A percentile compares a stretch with the other conserved stretches of the same genome.
phyloP scores from a whole-genome alignment of 805 yeast species.

The Metschnikowia lunata region DNA sequence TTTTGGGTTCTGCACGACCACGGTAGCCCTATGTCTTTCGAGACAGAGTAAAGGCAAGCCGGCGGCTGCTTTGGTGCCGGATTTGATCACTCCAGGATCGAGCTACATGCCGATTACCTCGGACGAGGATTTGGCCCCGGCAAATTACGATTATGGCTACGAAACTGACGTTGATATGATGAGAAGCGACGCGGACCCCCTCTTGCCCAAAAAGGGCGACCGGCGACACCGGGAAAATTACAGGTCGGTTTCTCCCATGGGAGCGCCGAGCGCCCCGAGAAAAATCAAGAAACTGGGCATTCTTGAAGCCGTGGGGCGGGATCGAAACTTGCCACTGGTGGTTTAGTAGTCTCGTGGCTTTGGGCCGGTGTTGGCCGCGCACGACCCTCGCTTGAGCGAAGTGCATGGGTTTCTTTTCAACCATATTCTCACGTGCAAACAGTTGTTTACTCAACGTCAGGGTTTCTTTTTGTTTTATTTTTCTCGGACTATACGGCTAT shows the following conservation, averaged over 20 bases:
- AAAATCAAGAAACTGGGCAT: constrained; percentile 21
- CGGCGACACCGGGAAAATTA: constrained; percentile 2
- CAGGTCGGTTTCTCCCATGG: constrained; percentile 12
- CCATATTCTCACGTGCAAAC: no score
- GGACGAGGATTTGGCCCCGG: constrained; percentile 22
- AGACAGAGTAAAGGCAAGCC: constrained; percentile 4
- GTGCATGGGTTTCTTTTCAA: no score
- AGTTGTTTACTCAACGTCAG: no score
- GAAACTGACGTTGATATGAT: constrained; percentile 41
- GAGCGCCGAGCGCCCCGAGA: constrained; percentile 22
- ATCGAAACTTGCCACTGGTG: constrained; percentile 20
- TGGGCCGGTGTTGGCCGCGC: no score
- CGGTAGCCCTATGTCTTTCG: constrained; percentile 16
- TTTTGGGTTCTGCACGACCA: constrained; percentile 22
- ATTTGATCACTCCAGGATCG: constrained; percentile 18
- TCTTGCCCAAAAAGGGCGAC: constrained; percentile 24
- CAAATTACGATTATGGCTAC: constrained; percentile 33
- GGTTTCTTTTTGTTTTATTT: no score
- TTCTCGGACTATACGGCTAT: no score
- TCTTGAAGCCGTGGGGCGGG: constrained; percentile 18
- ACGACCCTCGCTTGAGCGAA: no score
- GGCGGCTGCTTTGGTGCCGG: constrained; percentile 2
- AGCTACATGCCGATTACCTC: constrained; percentile 37
- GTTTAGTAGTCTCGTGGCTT: no score
- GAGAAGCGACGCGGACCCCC: constrained; percentile 27